Evolutionary conservation across 2,329 filamentous ascomycete genomes (phyloP), one percentile per base, ranked within the genome.

Genomic region (Colletotrichum falcatum): DNA sequence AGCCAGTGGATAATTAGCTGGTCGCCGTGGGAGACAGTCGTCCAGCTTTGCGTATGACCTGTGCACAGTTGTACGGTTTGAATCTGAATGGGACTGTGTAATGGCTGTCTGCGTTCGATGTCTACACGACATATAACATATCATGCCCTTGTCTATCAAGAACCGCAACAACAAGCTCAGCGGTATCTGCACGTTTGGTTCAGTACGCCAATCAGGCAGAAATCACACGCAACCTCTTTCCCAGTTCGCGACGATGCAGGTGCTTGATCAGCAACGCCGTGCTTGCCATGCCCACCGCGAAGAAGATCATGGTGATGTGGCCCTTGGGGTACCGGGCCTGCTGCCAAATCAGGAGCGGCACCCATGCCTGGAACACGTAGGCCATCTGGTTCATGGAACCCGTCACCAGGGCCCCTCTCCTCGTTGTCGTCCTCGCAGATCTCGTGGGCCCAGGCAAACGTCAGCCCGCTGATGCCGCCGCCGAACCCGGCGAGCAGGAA

Each of bases 371-470:
- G 53, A 93, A 79, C 1, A 92, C 89, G 70, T 92, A 92, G 0
- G 90, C 90, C 81, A 92, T 86, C 76, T 91, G 86, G 70, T 92
- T 93, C 89, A 92, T 92, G 20, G 83, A 80, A 0, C 84, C 90
- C 0, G 90, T 85, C 0, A 92, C 89, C 5, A 93, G 81, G 0
- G 91, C n/a, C 90, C 12, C 90, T 82, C 79, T 92, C 90, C 77
- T 93, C 90, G 65, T 90, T 86, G 70, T 86, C 83, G 14, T 81
- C 83, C 46, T 78, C 79, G 74, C 84, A 86, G 51, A 86, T 85
- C 74, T 86, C 85, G 68, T 86, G 82, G 0, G 83, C 83, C 84
- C 84, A 86, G 0, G 84, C 83, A 66, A 84, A 85, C 0, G 81
- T 82, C 12, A 86, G 75, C 0, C 84, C 84, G 20, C 81, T 82